These are phyloP conservation scores for Przewalskia tangutica DNA, from an alignment of 257 asterid genomes.

Conservation along the genomic window DNA sequence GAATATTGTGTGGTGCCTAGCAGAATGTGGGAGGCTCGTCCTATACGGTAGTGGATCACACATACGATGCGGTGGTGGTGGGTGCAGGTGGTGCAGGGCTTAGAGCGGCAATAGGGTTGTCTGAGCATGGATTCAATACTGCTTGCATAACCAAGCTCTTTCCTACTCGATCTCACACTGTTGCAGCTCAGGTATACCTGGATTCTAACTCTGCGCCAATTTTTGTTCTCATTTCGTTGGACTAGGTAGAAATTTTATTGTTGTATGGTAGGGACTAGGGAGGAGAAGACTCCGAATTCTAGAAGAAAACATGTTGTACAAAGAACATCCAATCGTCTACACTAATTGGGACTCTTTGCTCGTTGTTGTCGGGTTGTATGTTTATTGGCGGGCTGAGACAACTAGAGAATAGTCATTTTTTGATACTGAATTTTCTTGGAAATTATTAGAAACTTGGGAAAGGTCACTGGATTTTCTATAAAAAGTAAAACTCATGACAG, in stretches of 20 bases:
- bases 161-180: constrained; percentile 98
- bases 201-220: neutral
- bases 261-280: neutral
- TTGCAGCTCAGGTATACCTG: constrained; percentile 82
- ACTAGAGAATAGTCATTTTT: neutral
- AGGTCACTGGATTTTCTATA: neutral
- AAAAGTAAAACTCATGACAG: neutral
- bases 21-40: constrained; percentile 63
- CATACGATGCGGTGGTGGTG: constrained; percentile 95
- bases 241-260: neutral
- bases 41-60: constrained; percentile 92
- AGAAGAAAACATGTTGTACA: neutral
- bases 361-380: neutral
- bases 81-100: constrained; percentile 99
- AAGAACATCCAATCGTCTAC: neutral
- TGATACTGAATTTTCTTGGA: neutral
- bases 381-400: neutral
- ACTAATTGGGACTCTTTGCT: neutral
- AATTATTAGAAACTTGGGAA: neutral
- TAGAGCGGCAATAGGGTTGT: constrained; percentile 93
- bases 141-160: constrained; percentile 97
- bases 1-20: neutral
- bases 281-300: neutral
- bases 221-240: neutral
- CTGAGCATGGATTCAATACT: constrained; percentile 97